Conservation (phyloP, 2,329 filamentous ascomycete species). For the Neoascochyta sp. region DNA sequence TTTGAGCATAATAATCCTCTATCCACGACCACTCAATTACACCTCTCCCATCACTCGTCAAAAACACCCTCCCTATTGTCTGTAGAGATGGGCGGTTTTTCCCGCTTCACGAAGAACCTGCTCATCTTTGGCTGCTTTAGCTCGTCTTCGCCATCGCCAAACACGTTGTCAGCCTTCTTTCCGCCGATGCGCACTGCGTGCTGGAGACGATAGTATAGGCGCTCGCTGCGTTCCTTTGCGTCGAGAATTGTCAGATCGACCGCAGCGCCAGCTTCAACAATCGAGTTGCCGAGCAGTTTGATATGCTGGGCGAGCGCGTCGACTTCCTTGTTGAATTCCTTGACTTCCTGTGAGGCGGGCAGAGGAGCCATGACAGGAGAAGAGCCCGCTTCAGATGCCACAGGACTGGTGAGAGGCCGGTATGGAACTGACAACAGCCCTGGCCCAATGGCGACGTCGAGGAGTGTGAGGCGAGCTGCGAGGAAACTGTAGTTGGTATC, state of each 20-base stretch:
- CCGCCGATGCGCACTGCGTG: conserved; percentile 65
- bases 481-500: conserved; percentile 67
- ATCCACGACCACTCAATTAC: no score
- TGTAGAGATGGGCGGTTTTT: no score
- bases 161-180: conserved; percentile 38
- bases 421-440: conserved; percentile 43
- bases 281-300: conserved; percentile 54
- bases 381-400: conserved; percentile 20
- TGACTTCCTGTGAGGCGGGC: conserved; percentile 34
- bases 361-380: conserved; percentile 8
- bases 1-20: no score
- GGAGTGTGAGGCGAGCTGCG: conserved; percentile 60
- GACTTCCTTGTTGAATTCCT: conserved; percentile 65
- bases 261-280: conserved; percentile 67
- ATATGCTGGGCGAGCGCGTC: conserved; percentile 58
- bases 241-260: conserved; percentile 59
- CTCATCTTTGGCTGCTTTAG: conserved; percentile 45
- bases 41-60: no score
- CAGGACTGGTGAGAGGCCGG: conserved; percentile 25
- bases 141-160: conserved; percentile 46
- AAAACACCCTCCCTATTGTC: no score
- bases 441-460: conserved; percentile 73
- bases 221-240: conserved; percentile 71
- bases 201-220: conserved; percentile 68
- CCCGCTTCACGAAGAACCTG: conserved; percentile 17